Evolutionary conservation across 768 basidiomycete species (phyloP).

Genomic region (Mycena epipterygia): DNA sequence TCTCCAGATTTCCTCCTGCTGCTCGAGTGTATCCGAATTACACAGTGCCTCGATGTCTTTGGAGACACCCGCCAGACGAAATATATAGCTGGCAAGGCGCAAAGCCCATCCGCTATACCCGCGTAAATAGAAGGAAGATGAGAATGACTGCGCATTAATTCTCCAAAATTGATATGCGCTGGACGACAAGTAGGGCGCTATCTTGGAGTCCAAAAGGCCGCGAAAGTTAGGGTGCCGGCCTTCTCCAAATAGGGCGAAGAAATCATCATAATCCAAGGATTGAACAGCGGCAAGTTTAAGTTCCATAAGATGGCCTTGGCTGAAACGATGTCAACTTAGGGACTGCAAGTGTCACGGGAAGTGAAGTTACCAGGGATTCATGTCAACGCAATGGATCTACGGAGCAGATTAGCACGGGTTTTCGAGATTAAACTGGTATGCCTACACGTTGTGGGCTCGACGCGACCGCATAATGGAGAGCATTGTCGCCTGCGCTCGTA

Average conservation of each 20-base stretch:
- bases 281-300: slow-evolving; percentile 80
- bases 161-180: slow-evolving; percentile 86
- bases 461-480: slow-evolving; percentile 82
- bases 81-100: slow-evolving; percentile 69
- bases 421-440: background rate
- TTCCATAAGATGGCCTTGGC: slow-evolving; percentile 84
- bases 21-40: slow-evolving; percentile 62
- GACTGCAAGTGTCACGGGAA: background rate
- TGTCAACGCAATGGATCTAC: slow-evolving; percentile 53
- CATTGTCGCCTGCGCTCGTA: slow-evolving; percentile 86
- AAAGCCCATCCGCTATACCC: slow-evolving; percentile 81
- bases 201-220: slow-evolving; percentile 66
- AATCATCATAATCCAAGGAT: slow-evolving; percentile 68
- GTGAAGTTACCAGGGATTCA: slow-evolving; percentile 52
- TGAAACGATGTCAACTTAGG: slow-evolving; percentile 32
- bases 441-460: slow-evolving; percentile 67
- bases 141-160: slow-evolving; percentile 64
- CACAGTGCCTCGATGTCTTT: slow-evolving; percentile 70
- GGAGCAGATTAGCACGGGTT: background rate
- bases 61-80: slow-evolving; percentile 70
- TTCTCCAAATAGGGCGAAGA: slow-evolving; percentile 76
- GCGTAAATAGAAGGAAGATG: slow-evolving; percentile 73
- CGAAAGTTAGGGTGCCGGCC: slow-evolving; percentile 74
- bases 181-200: slow-evolving; percentile 79
- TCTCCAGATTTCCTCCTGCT: slow-evolving; percentile 76